Evolutionary conservation across 192 early-diverging fungal genomes (phyloP), one percentile per base, ranked within the genome.

Genomic region (Coemansia sp.): DNA sequence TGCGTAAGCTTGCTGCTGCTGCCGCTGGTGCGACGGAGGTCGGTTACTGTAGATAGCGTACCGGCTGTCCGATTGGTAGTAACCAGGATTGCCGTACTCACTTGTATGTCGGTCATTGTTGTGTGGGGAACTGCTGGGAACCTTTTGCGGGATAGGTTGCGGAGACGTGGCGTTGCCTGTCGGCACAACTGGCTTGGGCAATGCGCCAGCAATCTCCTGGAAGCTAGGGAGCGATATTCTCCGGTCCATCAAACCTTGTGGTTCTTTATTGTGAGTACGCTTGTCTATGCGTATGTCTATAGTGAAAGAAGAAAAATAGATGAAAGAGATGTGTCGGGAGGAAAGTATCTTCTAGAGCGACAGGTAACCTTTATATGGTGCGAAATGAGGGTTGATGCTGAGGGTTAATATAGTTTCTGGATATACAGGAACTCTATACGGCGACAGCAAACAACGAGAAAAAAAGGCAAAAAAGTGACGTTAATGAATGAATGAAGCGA

Each of bases 151-250:
- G 43, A 73, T 78, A n/a, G 76, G 65, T 55, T 75, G 77, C 2
- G 73, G 76, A 47, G 60, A 40, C 15, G 71, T 20, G 46, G 69
- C 31, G 18, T 22, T 47, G 44, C 36, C 18, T 33, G 63, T 61
- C 16, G 59, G 18, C 16, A 69, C 60, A 8, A 51, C 63, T 13
- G 81, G 71, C 36, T 64, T 70, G 15, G 77, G 81, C 36, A 84
- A 62, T 11, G 70, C 64, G n/a, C 74, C 57, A 16, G 81, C 70
- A 59, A 84, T 78, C 68, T 84, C 77, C 52, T 70, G 65, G 63
- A 84, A 79, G 57, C 77, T 70, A 18, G 81, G 81, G 22, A 84
- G 77, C 27, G 76, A 78, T 60, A 84, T 64, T 24, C 76, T 71
- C 60, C 80, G 71, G 60, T 79, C 74, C 77, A 79, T 79, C 7